Evolutionary conservation across 148 eudicot genomes (phyloP), one percentile per base, ranked within the genome.

Genomic region (Fagopyrum homotropicum): DNA sequence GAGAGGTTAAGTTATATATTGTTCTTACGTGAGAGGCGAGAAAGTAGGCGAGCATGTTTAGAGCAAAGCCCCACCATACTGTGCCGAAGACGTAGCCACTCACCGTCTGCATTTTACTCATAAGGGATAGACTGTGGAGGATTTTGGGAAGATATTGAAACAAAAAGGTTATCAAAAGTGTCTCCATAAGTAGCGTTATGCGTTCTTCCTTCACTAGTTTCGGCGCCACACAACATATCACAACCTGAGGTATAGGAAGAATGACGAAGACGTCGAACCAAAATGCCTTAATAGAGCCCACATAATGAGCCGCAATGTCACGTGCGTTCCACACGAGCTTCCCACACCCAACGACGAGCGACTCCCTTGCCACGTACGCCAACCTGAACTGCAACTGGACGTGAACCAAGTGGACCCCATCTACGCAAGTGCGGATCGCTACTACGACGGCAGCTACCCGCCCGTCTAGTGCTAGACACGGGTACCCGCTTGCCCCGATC

Each of bases 51-150:
- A 94, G 85, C 79, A 94, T 91, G 82, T 94, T 94, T 45, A 94
- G 92, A 77, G 86, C 93, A 43, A 95, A 92, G 16, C 97, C 97
- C 98, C 97, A 95, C 97, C 97, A 95, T 50, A 92, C 90, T 77
- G 93, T 92, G 75, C 98, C 97, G 72, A 95, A 95, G 4, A 95
- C 78, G 71, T 95, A 95, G 7, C 98, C 98, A 0, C 97, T 92
- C 72, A 92, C 97, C 78, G 92, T 92, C 75, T 84, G 92, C 98
- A 95, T 95, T 76, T 89, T 83, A 76, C 91, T 83, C 98, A 95
- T 95, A 17, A 95, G 22, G 46, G 75, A 76, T 44, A 92, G 78
- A 83, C 89, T 78, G 79, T 92, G 97, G 59, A 88, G 83, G 9
- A 89, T 91, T 82, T 92, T 95, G 2, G 96, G 98, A n/a, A 90